Evolutionary conservation across 768 basidiomycete species (phyloP).

Genomic region (Pleurotus tuber-regium): DNA sequence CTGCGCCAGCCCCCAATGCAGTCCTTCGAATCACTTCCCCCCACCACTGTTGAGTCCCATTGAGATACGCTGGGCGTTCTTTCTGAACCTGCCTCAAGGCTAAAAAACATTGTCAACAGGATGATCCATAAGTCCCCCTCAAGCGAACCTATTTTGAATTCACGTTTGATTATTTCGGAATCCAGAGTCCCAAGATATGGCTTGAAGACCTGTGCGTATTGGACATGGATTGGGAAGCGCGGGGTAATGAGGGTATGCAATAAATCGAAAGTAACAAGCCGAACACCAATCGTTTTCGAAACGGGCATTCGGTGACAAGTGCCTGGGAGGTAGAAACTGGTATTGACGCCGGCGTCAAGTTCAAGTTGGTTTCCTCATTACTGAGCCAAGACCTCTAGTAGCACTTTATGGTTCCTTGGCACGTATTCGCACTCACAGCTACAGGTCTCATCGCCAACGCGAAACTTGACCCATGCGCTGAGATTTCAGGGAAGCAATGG

Average conservation of each 20-base stretch:
- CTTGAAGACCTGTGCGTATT: slow-evolving; percentile 62
- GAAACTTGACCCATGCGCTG: slow-evolving; percentile 44
- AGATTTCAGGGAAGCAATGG: slow-evolving; percentile 55
- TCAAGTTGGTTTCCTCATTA: not conserved
- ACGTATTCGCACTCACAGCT: not conserved
- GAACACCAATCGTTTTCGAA: slow-evolving; percentile 37
- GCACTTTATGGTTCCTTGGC: not conserved
- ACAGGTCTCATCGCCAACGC: not conserved
- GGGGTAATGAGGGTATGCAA: slow-evolving; percentile 75
- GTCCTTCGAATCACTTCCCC: slow-evolving; percentile 72
- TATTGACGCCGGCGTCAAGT: too few species aligned
- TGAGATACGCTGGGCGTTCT: slow-evolving; percentile 54
- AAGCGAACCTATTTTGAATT: slow-evolving; percentile 58
- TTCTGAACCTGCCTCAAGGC: slow-evolving; percentile 48
- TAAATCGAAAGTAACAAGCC: slow-evolving; percentile 76
- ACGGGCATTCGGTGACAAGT: too few species aligned
- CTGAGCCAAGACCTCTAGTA: not conserved
- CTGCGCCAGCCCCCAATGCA: slow-evolving; percentile 72
- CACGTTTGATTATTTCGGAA: slow-evolving; percentile 46
- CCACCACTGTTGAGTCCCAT: slow-evolving; percentile 67
- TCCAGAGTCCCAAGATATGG: slow-evolving; percentile 64
- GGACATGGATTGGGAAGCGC: slow-evolving; percentile 63
- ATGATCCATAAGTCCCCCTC: slow-evolving; percentile 2
- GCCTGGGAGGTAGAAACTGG: too few species aligned
- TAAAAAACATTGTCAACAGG: slow-evolving; percentile 17